A percentile compares a stretch with the other conserved stretches of the same genome.
These are phyloP conservation scores for Spizellomyces punctatus DNA, from an alignment of 192 early-diverging fungal species.

Conservation along the genomic window DNA sequence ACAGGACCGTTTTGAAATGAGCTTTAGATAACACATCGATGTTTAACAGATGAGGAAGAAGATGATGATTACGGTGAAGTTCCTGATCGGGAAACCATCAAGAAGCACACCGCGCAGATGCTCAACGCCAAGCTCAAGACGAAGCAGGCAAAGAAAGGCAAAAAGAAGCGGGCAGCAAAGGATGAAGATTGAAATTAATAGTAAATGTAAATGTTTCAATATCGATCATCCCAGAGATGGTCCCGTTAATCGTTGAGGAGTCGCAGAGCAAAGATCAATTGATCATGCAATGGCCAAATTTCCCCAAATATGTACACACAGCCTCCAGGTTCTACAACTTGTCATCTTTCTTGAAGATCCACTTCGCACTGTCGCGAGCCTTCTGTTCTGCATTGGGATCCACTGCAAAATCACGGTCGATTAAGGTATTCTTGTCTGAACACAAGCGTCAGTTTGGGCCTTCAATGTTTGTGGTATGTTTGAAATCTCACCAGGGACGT, in stretches of 20 bases:
- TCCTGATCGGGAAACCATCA: constrained; percentile 61
- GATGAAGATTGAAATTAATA: constrained; percentile 29
- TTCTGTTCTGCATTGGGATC: constrained; percentile 15
- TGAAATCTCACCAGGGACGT: constrained; percentile 37
- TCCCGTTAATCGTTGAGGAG: no score
- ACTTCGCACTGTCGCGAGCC: constrained; percentile 1
- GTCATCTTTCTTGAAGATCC: constrained; percentile 11
- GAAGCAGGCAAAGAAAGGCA: constrained; percentile 60
- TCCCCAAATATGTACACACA: not conserved
- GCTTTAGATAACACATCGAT: no score
- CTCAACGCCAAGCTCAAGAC: constrained; percentile 60
- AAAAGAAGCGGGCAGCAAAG: constrained; percentile 62
- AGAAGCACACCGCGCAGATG: constrained; percentile 64
- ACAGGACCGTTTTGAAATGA: not conserved
- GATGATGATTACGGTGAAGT: constrained; percentile 61
- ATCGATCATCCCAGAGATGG: no score
- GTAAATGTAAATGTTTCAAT: no score
- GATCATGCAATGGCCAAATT: no score
- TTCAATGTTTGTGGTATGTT: not conserved
- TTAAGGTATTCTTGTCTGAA: constrained; percentile 5
- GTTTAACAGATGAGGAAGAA: constrained; percentile 49
- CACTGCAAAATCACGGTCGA: constrained; percentile 21
- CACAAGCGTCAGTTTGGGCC: not conserved
- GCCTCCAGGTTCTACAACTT: constrained; percentile 3
- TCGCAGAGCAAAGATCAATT: no score